A percentile compares a stretch with the other conserved stretches of the same genome.
phyloP scores from a whole-genome alignment of 2,329 filamentous ascomycete species.

The Verticillium alfalfae region DNA sequence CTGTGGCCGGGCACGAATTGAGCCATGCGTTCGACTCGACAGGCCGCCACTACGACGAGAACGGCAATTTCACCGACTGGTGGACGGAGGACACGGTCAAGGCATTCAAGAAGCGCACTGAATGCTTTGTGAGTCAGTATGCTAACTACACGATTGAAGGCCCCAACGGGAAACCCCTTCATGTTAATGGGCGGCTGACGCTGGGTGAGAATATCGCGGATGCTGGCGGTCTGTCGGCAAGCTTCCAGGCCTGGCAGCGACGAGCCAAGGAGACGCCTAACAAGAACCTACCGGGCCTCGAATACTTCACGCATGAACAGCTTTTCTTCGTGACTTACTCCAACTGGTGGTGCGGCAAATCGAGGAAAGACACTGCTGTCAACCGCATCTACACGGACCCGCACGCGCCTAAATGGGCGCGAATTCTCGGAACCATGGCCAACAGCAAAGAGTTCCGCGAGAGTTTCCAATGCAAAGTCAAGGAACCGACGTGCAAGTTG shows the following conservation, averaged over 20 bases:
- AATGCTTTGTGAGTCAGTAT: conserved; percentile 68
- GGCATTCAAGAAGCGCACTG: conserved; percentile 51
- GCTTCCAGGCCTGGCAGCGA: conserved; percentile 62
- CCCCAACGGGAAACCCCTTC: conserved; percentile 48
- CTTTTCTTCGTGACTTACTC: conserved; percentile 63
- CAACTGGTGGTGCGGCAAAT: conserved; percentile 64
- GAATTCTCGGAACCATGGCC: conserved; percentile 57
- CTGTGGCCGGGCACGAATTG: conserved; percentile 63
- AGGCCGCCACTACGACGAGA: conserved; percentile 59
- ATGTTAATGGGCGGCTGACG: conserved; percentile 59
- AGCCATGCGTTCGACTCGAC: conserved; percentile 66
- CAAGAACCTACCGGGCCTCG: conserved; percentile 52
- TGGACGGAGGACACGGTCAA: conserved; percentile 56
- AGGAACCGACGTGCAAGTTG: conserved; percentile 24
- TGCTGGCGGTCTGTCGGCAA: conserved; percentile 58
- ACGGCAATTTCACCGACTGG: conserved; percentile 61
- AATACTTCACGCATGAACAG: conserved; percentile 60
- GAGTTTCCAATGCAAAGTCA: conserved; percentile 59
- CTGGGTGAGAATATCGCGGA: conserved; percentile 69
- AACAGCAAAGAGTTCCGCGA: conserved; percentile 65
- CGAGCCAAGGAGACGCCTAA: conserved; percentile 45
- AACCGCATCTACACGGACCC: conserved; percentile 55
- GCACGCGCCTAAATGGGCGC: conserved; percentile 58
- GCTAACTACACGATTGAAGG: conserved; percentile 52
- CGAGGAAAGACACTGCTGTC: conserved; percentile 50